Conservation (phyloP, 225 moss, liverwort and hornwort species). For the Marchantia polymorpha region DNA sequence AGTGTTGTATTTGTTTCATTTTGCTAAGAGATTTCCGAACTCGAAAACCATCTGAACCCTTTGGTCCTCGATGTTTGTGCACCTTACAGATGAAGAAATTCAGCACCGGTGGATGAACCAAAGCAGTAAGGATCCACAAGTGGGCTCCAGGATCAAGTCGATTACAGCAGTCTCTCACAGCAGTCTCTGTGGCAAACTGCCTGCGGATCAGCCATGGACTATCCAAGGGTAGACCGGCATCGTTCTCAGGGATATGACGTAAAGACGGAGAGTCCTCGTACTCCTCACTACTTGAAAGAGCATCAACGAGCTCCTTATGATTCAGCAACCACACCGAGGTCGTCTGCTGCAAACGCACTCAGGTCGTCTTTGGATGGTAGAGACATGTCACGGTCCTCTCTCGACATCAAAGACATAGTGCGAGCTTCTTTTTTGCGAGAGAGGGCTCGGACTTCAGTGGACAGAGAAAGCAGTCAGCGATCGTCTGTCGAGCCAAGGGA, state of each 20-base stretch:
- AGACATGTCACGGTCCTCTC: constrained; percentile 32
- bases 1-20: neutral
- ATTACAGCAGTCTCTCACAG: neutral
- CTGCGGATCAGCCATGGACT: constrained; percentile 28
- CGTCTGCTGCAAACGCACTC: constrained; percentile 30
- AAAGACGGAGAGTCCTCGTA: constrained; percentile 32
- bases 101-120: constrained; percentile 9
- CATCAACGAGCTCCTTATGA: constrained; percentile 30
- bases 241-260: constrained; percentile 31
- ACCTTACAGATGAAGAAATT: constrained; percentile 6
- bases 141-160: too few relatives aligned
- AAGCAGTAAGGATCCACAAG: neutral
- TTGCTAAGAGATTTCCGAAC: neutral
- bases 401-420: constrained; percentile 44
- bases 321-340: constrained; percentile 8
- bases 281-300: constrained; percentile 3
- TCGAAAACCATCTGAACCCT: neutral
- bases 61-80: neutral
- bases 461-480: constrained; percentile 30
- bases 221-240: constrained; percentile 29
- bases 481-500: constrained; percentile 19
- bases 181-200: neutral
- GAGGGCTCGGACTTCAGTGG: constrained; percentile 38
- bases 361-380: constrained; percentile 35
- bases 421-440: constrained; percentile 43